Percentiles rank a stretch among this genome's conserved stretches.
phyloP scores from a whole-genome alignment of 352 stramenopile genomes.

The Globisporangium middletonii region DNA sequence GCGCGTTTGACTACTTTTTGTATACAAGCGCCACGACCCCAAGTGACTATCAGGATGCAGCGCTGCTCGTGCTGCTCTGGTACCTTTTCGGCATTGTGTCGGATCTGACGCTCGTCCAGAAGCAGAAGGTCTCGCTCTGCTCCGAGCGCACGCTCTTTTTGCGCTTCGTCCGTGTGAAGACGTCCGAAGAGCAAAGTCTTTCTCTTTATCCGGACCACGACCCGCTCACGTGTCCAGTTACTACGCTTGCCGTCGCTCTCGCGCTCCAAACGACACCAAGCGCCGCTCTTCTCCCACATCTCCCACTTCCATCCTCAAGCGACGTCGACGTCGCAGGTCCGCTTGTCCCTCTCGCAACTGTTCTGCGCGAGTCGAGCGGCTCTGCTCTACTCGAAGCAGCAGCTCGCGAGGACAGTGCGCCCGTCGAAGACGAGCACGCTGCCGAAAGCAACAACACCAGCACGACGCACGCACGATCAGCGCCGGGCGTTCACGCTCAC shows the following conservation, averaged over 20 bases:
- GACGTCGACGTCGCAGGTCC: not conserved
- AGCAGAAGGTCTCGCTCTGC: conserved; percentile 11
- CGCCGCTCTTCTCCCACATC: not conserved
- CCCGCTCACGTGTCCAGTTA: not conserved
- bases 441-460: too few species aligned
- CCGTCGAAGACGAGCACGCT: too few species aligned
- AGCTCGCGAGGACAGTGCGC: too few species aligned
- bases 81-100: conserved; percentile 13
- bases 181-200: not conserved
- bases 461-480: too few species aligned
- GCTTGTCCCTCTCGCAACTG: too few species aligned
- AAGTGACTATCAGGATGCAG: conserved; percentile 19
- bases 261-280: not conserved
- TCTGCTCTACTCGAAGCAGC: too few species aligned
- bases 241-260: not conserved
- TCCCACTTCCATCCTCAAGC: too few species aligned
- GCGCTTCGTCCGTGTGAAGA: not conserved
- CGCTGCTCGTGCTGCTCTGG: conserved; percentile 12
- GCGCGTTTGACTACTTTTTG: not conserved
- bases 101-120: conserved; percentile 8
- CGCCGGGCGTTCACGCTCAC: not conserved
- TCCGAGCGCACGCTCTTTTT: conserved; percentile 10
- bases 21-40: not conserved
- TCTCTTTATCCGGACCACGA: not conserved
- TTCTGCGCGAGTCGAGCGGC: too few species aligned